Evolutionary conservation across 768 basidiomycete genomes (phyloP).

Genomic region (Kwoniella heveanensis): DNA sequence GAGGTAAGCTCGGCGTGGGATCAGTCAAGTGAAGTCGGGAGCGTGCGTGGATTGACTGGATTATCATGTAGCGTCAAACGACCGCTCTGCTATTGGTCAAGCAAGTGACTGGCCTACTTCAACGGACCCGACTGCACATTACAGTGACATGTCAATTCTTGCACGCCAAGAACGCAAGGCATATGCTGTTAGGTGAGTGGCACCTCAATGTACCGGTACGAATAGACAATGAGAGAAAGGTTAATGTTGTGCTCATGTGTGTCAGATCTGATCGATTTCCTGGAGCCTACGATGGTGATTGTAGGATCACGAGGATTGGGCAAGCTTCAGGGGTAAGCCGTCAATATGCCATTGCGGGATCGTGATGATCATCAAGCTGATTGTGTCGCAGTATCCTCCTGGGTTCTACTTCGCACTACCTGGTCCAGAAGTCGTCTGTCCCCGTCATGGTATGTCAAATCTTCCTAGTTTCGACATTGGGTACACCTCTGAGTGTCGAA

Average conservation of each 20-base stretch:
- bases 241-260: too few species aligned
- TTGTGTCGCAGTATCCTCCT: slow-evolving; percentile 89
- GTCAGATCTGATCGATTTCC: slow-evolving; percentile 74
- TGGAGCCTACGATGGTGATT: slow-evolving; percentile 86
- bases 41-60: too few species aligned
- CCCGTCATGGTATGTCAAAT: slow-evolving; percentile 74
- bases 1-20: slow-evolving; percentile 63
- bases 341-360: neutral
- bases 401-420: slow-evolving; percentile 90
- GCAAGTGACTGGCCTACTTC: slow-evolving; percentile 83
- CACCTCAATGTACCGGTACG: too few species aligned
- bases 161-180: slow-evolving; percentile 92
- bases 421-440: slow-evolving; percentile 78
- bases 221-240: too few species aligned
- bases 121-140: slow-evolving; percentile 85
- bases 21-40: neutral
- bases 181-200: slow-evolving; percentile 75
- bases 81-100: slow-evolving; percentile 83
- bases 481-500: too few species aligned
- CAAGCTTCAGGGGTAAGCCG: slow-evolving; percentile 77
- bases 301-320: slow-evolving; percentile 91
- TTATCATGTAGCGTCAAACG: slow-evolving; percentile 72
- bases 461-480: too few species aligned
- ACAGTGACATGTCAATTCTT: slow-evolving; percentile 89
- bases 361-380: slow-evolving; percentile 3